These are phyloP conservation scores for Metrosideros polymorpha DNA, from an alignment of 441 rosid genomes.

Conservation along the genomic window DNA sequence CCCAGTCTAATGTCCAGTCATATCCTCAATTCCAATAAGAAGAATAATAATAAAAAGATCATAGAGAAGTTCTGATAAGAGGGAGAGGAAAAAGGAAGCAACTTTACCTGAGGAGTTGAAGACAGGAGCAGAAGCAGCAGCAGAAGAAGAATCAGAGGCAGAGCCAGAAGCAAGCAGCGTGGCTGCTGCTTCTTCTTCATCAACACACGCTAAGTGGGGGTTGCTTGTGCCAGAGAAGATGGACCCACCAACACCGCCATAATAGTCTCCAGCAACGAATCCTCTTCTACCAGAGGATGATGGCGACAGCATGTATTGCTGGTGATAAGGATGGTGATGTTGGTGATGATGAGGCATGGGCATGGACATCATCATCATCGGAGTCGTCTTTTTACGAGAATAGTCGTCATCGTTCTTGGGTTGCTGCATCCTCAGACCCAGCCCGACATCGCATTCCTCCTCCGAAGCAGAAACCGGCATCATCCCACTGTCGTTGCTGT, in stretches of 20 bases:
- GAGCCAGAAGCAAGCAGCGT: constrained; percentile 8
- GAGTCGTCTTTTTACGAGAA: not conserved
- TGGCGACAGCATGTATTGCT: constrained; percentile 11
- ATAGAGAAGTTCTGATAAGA: not conserved
- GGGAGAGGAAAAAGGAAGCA: not conserved
- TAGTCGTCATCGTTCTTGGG: not conserved
- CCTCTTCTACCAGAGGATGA: constrained; percentile 15
- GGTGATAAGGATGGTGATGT: constrained; percentile 1
- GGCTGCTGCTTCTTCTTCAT: constrained; percentile 12
- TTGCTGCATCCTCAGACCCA: constrained; percentile 21
- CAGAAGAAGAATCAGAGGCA: not conserved
- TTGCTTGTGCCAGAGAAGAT: constrained; percentile 31
- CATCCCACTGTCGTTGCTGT: not conserved
- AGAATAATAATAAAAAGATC: not conserved
- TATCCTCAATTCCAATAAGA: not conserved
- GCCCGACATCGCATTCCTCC: constrained; percentile 27
- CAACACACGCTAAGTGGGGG: constrained; percentile 28
- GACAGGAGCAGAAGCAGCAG: not conserved
- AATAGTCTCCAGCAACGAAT: constrained; percentile 11
- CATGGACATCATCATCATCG: constrained; percentile 5
- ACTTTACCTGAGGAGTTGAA: constrained; percentile 27
- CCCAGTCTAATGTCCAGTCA: not conserved
- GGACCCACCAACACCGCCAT: constrained; percentile 21
- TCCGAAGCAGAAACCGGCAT: constrained; percentile 8
- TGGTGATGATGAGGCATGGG: constrained; percentile 9